A percentile compares a stretch with the other conserved stretches of the same genome.
Evolutionary conservation across 2,329 filamentous ascomycete genomes (phyloP).

Genomic region (Chaetomium olivaceum): DNA sequence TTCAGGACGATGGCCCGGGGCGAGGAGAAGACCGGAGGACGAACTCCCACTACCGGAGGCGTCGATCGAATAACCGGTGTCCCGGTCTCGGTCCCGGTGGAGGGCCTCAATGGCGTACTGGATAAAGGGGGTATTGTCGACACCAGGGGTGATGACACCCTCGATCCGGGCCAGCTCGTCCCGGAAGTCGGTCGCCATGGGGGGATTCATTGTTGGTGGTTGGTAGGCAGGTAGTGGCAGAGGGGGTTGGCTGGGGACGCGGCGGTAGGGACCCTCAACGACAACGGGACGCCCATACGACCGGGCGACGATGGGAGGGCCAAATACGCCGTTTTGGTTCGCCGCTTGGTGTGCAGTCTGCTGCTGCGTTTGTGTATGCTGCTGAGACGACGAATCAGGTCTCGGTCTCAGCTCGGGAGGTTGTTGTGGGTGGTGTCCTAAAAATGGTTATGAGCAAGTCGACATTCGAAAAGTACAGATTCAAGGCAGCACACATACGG

Average conservation of each 20-base stretch:
- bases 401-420: conserved; percentile 27
- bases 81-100: conserved; percentile 73
- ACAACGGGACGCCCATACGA: conserved; percentile 32
- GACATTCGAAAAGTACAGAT: background rate
- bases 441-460: conserved; percentile 20
- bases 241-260: conserved; percentile 27
- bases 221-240: conserved; percentile 27
- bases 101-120: conserved; percentile 87
- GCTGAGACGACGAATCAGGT: conserved; percentile 15
- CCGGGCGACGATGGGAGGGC: conserved; percentile 36
- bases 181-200: conserved; percentile 44
- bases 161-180: conserved; percentile 54
- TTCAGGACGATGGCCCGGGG: conserved; percentile 32
- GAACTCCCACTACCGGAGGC: conserved; percentile 46
- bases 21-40: conserved; percentile 26
- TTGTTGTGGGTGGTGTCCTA: conserved; percentile 28
- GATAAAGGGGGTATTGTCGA: conserved; percentile 85
- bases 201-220: conserved; percentile 26
- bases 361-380: conserved; percentile 9
- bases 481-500: conserved; percentile 20
- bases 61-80: conserved; percentile 56
- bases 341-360: background rate
- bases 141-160: conserved; percentile 66
- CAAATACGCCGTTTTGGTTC: conserved; percentile 44
- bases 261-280: conserved; percentile 30